Conservation (phyloP, 257 asterid genomes). For the Thymus quinquecostatus region DNA sequence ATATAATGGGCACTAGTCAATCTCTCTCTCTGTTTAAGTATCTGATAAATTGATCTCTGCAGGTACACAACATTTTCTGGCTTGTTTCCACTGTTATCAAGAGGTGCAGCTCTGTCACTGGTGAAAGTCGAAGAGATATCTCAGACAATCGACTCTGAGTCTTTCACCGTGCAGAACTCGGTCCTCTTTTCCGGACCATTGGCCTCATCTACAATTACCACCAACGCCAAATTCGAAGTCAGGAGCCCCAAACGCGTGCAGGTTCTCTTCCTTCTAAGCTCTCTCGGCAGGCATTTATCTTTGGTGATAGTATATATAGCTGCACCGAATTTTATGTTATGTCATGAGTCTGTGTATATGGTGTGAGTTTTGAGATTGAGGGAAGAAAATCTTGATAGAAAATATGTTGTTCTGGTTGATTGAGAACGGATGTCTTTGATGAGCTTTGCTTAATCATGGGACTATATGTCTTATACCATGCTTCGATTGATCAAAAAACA, state of each 20-base stretch:
- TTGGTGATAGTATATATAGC: not conserved
- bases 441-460: no score
- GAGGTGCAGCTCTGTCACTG: conserved; percentile 64
- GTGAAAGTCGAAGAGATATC: conserved; percentile 86
- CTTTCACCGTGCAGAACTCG: conserved; percentile 77
- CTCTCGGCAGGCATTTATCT: not conserved
- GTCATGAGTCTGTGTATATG: no score
- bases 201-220: conserved; percentile 70
- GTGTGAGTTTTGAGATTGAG: no score
- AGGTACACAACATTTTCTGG: conserved; percentile 85
- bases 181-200: conserved; percentile 77
- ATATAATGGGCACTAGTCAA: no score
- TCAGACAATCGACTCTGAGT: conserved; percentile 72
- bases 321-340: not conserved
- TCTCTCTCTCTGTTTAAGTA: not conserved
- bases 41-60: conserved; percentile 17
- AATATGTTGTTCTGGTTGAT: no score
- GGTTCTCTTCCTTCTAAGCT: conserved; percentile 41
- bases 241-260: conserved; percentile 95
- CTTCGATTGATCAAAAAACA: not conserved
- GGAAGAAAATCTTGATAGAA: no score
- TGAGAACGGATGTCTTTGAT: no score
- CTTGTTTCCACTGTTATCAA: conserved; percentile 75
- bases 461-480: not conserved
- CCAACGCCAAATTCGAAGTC: conserved; percentile 91